Base-by-base conservation (phyloP, 305 asterid genomes). In the Fraxinus dipetala region DNA sequence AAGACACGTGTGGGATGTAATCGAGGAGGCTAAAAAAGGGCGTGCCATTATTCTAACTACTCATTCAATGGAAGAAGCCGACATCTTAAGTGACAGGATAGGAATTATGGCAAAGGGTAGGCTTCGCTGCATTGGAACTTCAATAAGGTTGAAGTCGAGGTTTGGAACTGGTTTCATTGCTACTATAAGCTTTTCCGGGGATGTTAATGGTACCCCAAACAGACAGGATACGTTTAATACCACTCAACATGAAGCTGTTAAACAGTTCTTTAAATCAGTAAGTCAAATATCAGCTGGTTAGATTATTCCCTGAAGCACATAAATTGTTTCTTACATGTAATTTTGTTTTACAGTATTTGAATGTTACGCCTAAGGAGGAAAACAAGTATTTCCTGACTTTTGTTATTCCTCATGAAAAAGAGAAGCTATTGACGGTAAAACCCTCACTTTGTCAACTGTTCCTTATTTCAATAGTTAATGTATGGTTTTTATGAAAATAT, bases 21-120 rank as follows among this genome's bases (percentile, higher is more conserved):
- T 94, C 61, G 98, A 96, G 90, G 89, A 85, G 59, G 95, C 99
- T 56, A 96, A 96, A 85, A 90, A 85, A 86, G 98, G 98, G 54
- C 95, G 99, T 76, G 95, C 98, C 16, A 92, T 96, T 51, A 92
- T 96, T 78, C 89, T 96, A 78, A 96, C 98, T 4, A 96, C 99
- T 74, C 98, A 96, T 90, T 96, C 98, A 3, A 96, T 96, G 99
- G 97, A 91, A 79, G 98, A 96, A 91, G 99, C 99, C 40, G 99
- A 96, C 85, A 87, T 96, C 80, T 89, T 94, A 89, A 91, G 98
- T 78, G 99, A 96, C 80, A 91, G 98, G 76, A 93, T 94, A 40
- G 99, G 97, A 67, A 96, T 96, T 84, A 93, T 96, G 97, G 99
- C 97, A 72, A 96, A 92, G 86, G 99, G 99, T 69, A 92, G 92